Conservation (phyloP, 129 eudicot genomes). For the Rutidosis leptorrhynchoides region DNA sequence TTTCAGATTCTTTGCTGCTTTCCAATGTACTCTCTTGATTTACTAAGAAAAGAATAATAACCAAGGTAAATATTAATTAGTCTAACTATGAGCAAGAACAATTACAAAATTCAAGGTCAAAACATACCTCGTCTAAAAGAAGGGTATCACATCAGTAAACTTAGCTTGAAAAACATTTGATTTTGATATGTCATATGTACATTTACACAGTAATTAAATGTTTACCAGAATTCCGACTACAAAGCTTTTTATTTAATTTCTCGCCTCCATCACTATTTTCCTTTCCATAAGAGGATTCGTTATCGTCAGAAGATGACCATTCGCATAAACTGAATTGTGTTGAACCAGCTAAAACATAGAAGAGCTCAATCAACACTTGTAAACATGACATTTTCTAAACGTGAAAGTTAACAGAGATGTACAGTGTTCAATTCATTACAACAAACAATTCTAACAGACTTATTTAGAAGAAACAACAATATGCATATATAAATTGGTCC, state of each 20-base stretch:
- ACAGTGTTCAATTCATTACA: no score
- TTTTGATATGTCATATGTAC: not conserved
- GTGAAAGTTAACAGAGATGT: no score
- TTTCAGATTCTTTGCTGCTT: conserved; percentile 28
- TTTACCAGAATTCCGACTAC: conserved; percentile 36
- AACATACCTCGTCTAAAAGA: no score
- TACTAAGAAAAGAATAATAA: conserved; percentile 29
- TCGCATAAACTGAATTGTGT: conserved; percentile 58
- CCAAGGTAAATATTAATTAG: no score
- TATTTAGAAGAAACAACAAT: no score
- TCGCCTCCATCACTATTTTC: conserved; percentile 44
- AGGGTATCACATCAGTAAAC: no score
- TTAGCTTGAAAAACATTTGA: not conserved
- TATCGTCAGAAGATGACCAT: conserved; percentile 54
- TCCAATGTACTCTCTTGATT: conserved; percentile 35
- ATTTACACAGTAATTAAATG: not conserved
- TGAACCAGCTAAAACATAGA: conserved; percentile 35
- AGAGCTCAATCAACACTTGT: not conserved
- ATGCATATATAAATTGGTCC: no score
- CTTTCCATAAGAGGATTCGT: conserved; percentile 31
- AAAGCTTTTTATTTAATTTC: conserved; percentile 32
- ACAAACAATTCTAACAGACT: no score
- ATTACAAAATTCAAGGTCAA: no score
- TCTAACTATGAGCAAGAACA: no score
- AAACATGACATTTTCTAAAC: not conserved